These are phyloP conservation scores for Didymella keratinophila DNA, from an alignment of 2,329 filamentous ascomycete genomes.

Conservation along the genomic window DNA sequence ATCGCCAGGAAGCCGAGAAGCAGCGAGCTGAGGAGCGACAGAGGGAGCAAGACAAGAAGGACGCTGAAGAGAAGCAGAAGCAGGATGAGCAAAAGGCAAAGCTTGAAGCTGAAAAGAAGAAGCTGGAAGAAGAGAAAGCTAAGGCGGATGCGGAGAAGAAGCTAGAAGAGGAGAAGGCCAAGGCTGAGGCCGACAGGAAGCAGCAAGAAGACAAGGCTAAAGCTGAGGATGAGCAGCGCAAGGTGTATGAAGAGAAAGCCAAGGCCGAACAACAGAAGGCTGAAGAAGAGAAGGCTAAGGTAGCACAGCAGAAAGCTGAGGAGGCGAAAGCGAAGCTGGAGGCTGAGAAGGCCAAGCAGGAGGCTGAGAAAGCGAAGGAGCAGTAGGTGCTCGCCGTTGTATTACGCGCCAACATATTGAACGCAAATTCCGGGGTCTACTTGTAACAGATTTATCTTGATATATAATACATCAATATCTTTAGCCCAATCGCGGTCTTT, in stretches of 20 bases:
- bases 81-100: background rate
- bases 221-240: background rate
- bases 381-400: background rate
- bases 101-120: background rate
- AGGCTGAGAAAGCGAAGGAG: background rate
- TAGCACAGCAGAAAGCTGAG: background rate
- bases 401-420: background rate
- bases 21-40: background rate
- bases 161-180: background rate
- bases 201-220: background rate
- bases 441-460: background rate
- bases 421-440: background rate
- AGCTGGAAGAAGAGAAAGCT: background rate
- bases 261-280: background rate
- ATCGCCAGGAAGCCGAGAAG: constrained; percentile 9
- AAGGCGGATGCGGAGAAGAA: background rate
- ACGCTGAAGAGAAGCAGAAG: constrained; percentile 14
- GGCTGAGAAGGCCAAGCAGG: background rate
- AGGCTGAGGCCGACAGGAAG: background rate
- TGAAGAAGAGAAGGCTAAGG: background rate
- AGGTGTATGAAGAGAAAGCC: background rate
- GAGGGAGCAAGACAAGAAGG: background rate
- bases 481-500: background rate
- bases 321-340: background rate
- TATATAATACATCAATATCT: background rate